These are phyloP conservation scores for Patellaria atrata DNA, from an alignment of 495 filamentous ascomycete genomes.

Conservation along the genomic window DNA sequence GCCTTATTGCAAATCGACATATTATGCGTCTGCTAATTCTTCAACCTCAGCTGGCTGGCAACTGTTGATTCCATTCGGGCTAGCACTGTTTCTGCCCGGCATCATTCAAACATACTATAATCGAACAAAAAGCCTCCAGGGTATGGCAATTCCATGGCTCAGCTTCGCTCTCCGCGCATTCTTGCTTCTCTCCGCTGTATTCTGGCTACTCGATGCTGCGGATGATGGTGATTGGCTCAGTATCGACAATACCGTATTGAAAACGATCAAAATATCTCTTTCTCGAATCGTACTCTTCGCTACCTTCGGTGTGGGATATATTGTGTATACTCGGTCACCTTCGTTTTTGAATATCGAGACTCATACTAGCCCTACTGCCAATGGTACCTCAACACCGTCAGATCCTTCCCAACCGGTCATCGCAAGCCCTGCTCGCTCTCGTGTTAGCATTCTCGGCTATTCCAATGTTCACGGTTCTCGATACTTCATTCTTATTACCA, in stretches of 20 bases:
- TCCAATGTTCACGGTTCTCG: constrained; percentile 84
- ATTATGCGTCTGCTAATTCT: constrained; percentile 80
- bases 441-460: constrained; percentile 74
- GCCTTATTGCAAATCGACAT: constrained; percentile 90
- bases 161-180: constrained; percentile 63
- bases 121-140: constrained; percentile 68
- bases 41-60: constrained; percentile 93
- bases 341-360: constrained; percentile 26
- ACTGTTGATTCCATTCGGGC: constrained; percentile 58
- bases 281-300: constrained; percentile 61
- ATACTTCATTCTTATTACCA: constrained; percentile 70
- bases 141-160: constrained; percentile 69
- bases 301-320: constrained; percentile 42
- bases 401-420: constrained; percentile 19
- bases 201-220: constrained; percentile 82
- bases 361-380: constrained; percentile 1
- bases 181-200: constrained; percentile 60
- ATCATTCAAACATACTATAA: constrained; percentile 66
- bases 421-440: constrained; percentile 28
- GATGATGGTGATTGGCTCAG: constrained; percentile 80
- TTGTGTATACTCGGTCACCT: constrained; percentile 21
- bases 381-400: constrained; percentile 6
- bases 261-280: constrained; percentile 56
- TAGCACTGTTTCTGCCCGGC: constrained; percentile 58
- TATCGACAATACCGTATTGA: constrained; percentile 44